Base-by-base conservation (phyloP, 116 monocot genomes). In the Papilionanthe hybrid region DNA sequence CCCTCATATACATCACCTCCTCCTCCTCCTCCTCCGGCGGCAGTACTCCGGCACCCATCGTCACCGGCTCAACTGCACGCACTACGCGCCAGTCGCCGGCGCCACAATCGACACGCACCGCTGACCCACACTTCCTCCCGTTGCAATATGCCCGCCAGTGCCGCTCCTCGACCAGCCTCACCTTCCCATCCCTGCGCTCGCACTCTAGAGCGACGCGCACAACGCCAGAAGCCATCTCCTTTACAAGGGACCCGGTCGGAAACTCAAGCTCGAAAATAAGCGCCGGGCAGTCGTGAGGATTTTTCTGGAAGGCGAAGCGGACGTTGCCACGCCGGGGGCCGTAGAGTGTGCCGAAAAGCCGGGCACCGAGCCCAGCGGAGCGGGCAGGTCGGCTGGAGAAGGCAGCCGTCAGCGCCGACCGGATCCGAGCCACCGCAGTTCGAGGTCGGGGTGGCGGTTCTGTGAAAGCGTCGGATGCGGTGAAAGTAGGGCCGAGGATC, bases 31-130 rank as follows among this genome's bases (percentile, higher is more conserved):
- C 49, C 37, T 79, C 83, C 25, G 76, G 79, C 5, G 88, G 88
- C 73, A 91, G 81, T 22, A 91, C 88, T 2, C 91, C 91, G 22
- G 85, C 91, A 12, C 91, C 88, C 79, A 86, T 85, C 5, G 91
- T 84, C 79, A 88, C 88, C 32, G 81, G 78, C 82, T 83, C 84
- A 27, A 91, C 77, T 11, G 84, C 69, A 42, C 56, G 66, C 77
- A 91, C 76, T 9, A 84, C 86, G 50, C 50, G 77, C 72, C 72
- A 68, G 77, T 91, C 88, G 11, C 42, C 84, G 11, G 80, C 60
- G 3, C 82, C 81, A 29, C 80, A 79, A 12, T 91, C 81, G 5
- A 80, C 57, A 78, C 85, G 47, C 28, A 83, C 77, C 42, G 84
- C 91, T 55, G 72, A 84, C 27, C 88, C 91, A 77, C 75, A 77